Percentiles rank a stretch among this genome's conserved stretches.
Conservation (phyloP, 2,329 filamentous ascomycete species). For the Pseudogymnoascus sp. region DNA sequence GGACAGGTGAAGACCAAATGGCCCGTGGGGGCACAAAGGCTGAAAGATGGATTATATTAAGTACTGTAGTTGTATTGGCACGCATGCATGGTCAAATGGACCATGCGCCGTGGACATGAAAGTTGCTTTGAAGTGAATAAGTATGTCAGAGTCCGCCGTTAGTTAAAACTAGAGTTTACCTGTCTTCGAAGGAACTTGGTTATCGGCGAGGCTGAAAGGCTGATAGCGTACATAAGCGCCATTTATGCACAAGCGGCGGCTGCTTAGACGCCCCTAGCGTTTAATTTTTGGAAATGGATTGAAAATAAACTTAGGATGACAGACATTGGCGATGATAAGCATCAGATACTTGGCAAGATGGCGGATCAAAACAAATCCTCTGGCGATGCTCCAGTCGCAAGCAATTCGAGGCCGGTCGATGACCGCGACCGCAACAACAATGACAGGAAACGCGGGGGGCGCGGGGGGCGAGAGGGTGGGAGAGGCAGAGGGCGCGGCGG, state of each 20-base stretch:
- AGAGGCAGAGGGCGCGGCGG: conserved; percentile 46
- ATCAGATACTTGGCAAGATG: conserved; percentile 1
- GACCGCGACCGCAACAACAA: conserved; percentile 11
- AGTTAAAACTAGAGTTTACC: not conserved
- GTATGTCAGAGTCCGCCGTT: not conserved
- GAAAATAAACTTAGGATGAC: not conserved
- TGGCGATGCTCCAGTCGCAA: conserved; percentile 1
- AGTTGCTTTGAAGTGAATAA: not conserved
- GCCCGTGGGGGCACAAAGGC: not conserved
- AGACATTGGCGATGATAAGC: not conserved
- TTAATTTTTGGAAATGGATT: not conserved
- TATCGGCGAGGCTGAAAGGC: conserved; percentile 5
- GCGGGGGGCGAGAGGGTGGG: conserved; percentile 29
- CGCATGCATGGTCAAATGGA: not conserved
- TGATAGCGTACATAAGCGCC: not conserved
- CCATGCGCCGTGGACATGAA: not conserved
- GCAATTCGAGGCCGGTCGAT: not conserved
- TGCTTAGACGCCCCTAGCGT: conserved; percentile 3
- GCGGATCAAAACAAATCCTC: not conserved
- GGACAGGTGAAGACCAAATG: not conserved
- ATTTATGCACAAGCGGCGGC: not conserved
- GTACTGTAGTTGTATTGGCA: not conserved
- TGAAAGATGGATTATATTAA: not conserved
- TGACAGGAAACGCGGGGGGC: conserved; percentile 16
- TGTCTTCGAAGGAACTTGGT: conserved; percentile 1